Conservation (phyloP, 2,329 filamentous ascomycete genomes). For the Pseudopyricularia javanii region DNA sequence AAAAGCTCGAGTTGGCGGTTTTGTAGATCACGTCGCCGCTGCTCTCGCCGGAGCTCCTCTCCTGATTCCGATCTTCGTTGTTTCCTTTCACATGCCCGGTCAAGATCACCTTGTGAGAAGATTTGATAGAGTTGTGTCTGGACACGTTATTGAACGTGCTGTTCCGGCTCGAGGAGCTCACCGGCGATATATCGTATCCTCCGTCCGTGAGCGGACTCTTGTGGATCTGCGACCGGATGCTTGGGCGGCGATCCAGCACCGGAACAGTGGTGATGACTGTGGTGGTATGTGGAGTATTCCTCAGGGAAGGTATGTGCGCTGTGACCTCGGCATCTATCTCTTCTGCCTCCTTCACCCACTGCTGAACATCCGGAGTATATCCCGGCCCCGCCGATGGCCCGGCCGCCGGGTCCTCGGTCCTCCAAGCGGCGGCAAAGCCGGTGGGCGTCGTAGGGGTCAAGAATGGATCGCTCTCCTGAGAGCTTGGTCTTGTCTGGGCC, state of each 20-base stretch:
- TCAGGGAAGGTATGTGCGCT: background rate
- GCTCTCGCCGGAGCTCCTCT: conserved; percentile 27
- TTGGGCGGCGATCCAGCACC: background rate
- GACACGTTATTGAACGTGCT: conserved; percentile 29
- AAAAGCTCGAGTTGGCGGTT: conserved; percentile 41
- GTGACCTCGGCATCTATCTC: background rate
- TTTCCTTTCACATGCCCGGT: conserved; percentile 12
- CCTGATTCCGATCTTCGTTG: conserved; percentile 8
- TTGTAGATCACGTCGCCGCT: conserved; percentile 29
- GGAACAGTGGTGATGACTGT: background rate
- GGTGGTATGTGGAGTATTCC: background rate
- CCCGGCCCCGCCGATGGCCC: background rate
- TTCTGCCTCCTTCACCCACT: background rate
- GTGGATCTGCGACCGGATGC: background rate
- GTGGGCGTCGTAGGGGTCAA: conserved; percentile 24
- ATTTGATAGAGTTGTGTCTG: conserved; percentile 20
- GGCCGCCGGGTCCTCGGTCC: background rate
- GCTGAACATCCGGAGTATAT: background rate
- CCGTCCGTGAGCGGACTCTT: background rate
- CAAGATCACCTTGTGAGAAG: conserved; percentile 18
- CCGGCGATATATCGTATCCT: background rate
- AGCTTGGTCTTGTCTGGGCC: conserved; percentile 17
- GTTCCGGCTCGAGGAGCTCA: conserved; percentile 5
- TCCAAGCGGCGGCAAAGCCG: conserved; percentile 1
- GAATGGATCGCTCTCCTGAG: conserved; percentile 32